phyloP scores from a whole-genome alignment of 306 rosid species.

The Adenanthera pavonina region DNA sequence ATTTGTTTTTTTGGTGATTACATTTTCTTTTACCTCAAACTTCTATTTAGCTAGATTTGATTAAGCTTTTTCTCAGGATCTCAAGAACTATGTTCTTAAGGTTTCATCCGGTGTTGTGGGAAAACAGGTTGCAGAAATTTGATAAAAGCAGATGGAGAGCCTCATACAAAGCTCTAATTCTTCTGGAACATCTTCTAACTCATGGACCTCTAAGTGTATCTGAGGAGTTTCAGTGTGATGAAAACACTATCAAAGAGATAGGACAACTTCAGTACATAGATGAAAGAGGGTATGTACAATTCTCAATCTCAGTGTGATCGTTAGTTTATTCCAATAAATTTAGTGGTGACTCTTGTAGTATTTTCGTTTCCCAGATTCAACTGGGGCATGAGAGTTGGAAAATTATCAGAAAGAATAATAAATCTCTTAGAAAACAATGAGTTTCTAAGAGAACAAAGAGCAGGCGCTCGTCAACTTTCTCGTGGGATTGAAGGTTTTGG shows the following conservation, averaged over 20 bases:
- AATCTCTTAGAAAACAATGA: slow-evolving; percentile 51
- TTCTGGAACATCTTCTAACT: slow-evolving; percentile 73
- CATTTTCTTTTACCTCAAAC: not conserved
- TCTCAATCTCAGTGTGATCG: not conserved
- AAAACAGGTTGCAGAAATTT: slow-evolving; percentile 63
- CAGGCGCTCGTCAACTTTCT: slow-evolving; percentile 53
- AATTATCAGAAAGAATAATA: slow-evolving; percentile 54
- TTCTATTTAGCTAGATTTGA: not conserved
- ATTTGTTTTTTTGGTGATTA: not conserved
- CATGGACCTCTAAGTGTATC: slow-evolving; percentile 76
- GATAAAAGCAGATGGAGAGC: slow-evolving; percentile 65
- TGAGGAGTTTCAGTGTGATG: slow-evolving; percentile 60
- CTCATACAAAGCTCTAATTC: slow-evolving; percentile 67
- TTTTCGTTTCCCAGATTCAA: slow-evolving; percentile 58
- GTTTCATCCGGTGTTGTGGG: slow-evolving; percentile 11
- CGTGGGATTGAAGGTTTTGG: slow-evolving; percentile 78
- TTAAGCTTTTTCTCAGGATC: not conserved
- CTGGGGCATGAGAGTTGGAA: slow-evolving; percentile 69
- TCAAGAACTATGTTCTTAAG: not conserved
- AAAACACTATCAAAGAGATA: slow-evolving; percentile 54
- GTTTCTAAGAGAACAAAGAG: slow-evolving; percentile 60
- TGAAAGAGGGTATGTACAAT: slow-evolving; percentile 63
- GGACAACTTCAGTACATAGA: slow-evolving; percentile 59
- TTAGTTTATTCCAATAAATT: not conserved
- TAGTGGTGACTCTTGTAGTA: not conserved